phyloP scores from a whole-genome alignment of 2,329 filamentous ascomycete species.

The Colletotrichum karsti region DNA sequence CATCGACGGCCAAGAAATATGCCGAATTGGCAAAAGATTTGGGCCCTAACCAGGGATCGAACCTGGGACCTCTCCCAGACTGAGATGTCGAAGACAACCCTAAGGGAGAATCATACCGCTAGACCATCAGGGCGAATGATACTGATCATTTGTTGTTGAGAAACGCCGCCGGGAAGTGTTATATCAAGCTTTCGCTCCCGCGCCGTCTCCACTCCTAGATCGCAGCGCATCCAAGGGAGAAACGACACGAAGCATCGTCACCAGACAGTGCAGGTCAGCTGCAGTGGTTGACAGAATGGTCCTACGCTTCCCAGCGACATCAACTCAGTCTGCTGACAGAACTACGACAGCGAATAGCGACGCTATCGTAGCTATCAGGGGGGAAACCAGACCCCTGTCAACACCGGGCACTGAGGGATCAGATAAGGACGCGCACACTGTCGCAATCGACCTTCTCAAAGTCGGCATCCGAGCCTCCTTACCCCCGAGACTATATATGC shows the following conservation, averaged over 20 bases:
- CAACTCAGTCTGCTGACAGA: neutral
- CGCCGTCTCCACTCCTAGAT: no score
- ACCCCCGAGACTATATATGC: neutral
- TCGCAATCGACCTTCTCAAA: conserved; percentile 25
- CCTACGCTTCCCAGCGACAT: neutral
- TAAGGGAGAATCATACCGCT: conserved; percentile 29
- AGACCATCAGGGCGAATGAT: conserved; percentile 13
- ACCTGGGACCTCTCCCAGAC: conserved; percentile 18
- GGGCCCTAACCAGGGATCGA: conserved; percentile 27
- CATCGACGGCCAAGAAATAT: no score
- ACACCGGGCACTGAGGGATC: conserved; percentile 2
- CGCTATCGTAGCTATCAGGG: conserved; percentile 8
- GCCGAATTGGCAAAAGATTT: neutral
- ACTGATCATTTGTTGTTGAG: neutral
- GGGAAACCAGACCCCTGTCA: conserved; percentile 4
- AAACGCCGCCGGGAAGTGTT: rapidly evolving
- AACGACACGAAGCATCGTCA: no score
- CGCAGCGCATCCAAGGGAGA: no score
- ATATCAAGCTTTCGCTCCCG: no score
- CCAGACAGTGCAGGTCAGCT: no score
- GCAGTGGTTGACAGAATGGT: neutral
- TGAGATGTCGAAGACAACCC: neutral
- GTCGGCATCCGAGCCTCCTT: conserved; percentile 21
- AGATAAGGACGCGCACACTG: conserved; percentile 11
- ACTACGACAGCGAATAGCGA: neutral